Conservation (phyloP, 2,329 filamentous ascomycete species). For the Hypoxylon sp. region DNA sequence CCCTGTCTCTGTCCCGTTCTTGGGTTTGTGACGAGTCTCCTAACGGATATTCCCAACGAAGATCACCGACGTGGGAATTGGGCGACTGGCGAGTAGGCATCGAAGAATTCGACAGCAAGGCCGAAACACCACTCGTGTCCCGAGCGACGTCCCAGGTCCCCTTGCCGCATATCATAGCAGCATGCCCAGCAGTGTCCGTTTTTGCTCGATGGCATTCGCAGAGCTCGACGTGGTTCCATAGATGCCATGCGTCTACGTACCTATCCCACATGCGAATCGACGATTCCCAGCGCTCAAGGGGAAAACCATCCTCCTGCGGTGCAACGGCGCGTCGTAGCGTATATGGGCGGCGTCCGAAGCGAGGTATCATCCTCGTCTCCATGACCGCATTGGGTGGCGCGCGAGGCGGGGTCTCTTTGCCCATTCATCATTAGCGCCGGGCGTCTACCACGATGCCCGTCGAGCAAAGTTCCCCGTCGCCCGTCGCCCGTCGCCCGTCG, state of each 20-base stretch:
- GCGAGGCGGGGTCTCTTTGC: conserved; percentile 12
- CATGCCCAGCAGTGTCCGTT: conserved; percentile 4
- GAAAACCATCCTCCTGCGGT: conserved; percentile 26
- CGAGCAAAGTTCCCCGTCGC: neutral
- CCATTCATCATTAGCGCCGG: conserved; percentile 18
- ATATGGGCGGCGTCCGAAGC: conserved; percentile 29
- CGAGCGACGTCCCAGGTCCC: conserved; percentile 18
- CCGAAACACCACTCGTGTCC: conserved; percentile 2
- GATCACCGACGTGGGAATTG: conserved; percentile 24
- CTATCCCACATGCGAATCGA: conserved; percentile 17
- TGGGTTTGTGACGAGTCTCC: conserved; percentile 26
- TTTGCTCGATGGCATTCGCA: conserved; percentile 15
- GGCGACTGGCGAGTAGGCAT: conserved; percentile 6
- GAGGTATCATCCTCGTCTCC: conserved; percentile 23
- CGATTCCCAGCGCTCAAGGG: conserved; percentile 18
- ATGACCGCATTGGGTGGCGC: conserved; percentile 23
- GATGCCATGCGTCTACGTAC: conserved; percentile 30
- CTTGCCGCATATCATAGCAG: conserved; percentile 6
- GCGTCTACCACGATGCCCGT: conserved; percentile 8
- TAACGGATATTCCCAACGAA: conserved; percentile 23
- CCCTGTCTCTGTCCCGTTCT: conserved; percentile 23
- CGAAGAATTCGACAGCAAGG: neutral
- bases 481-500: too few species aligned
- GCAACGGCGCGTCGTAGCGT: conserved; percentile 26
- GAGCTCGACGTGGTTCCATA: conserved; percentile 33